Conservation (phyloP, 176 grass and related monocot species). For the Raddia distichophylla region DNA sequence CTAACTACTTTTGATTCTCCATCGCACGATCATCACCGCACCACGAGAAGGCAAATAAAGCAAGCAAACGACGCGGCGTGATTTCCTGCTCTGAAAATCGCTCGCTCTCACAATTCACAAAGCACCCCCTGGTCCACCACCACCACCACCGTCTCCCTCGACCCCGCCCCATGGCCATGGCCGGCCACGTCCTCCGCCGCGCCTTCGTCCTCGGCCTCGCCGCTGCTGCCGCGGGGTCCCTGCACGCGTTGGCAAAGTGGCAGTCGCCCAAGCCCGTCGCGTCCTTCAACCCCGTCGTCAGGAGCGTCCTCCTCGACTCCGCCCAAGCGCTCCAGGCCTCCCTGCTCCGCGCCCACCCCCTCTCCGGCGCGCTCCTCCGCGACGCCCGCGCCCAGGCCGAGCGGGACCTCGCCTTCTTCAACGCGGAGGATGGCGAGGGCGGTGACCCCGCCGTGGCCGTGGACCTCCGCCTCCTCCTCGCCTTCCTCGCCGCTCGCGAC, state of each 20-base stretch:
- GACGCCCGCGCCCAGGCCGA: constrained; percentile 25
- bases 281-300: neutral
- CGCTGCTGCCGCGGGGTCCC: neutral
- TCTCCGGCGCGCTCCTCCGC: constrained; percentile 21
- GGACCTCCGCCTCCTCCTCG: constrained; percentile 46
- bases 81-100: too few relatives aligned
- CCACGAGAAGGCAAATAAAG: too few relatives aligned
- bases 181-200: constrained; percentile 28
- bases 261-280: neutral
- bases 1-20: too few relatives aligned
- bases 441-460: neutral
- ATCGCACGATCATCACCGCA: too few relatives aligned
- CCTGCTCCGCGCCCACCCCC: constrained; percentile 17
- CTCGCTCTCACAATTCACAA: too few relatives aligned
- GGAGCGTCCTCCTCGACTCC: constrained; percentile 12
- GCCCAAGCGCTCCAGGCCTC: constrained; percentile 17
- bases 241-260: constrained; percentile 2
- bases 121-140: too few relatives aligned
- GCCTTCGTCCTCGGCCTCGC: constrained; percentile 19
- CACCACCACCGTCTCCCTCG: too few relatives aligned
- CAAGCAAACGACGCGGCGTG: too few relatives aligned
- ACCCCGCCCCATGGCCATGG: constrained; percentile 2
- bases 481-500: constrained; percentile 32
- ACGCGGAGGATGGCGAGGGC: neutral
- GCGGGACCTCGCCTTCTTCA: neutral